These are phyloP conservation scores for Hypsizygus ulmarius DNA, from an alignment of 1,284 basidiomycete genomes.

Conservation along the genomic window DNA sequence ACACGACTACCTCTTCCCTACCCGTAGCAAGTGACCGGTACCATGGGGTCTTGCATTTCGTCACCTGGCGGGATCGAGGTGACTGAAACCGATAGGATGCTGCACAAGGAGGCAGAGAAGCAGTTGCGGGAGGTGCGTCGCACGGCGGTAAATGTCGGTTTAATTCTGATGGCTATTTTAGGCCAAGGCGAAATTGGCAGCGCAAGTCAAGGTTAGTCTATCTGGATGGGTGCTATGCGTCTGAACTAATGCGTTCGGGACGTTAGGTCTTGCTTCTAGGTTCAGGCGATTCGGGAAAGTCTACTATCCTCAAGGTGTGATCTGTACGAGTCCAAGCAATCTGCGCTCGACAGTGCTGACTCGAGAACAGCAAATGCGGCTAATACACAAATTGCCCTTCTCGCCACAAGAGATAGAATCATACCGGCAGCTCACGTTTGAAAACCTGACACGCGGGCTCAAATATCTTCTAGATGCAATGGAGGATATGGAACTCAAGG, in stretches of 20 bases:
- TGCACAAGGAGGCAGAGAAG: constrained; percentile 61
- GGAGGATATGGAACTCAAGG: constrained; percentile 81
- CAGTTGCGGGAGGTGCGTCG: constrained; percentile 49
- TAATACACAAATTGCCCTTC: constrained; percentile 82
- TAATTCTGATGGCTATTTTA: constrained; percentile 19
- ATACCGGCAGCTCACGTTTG: constrained; percentile 87
- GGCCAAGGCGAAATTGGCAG: constrained; percentile 55
- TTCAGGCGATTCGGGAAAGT: constrained; percentile 93
- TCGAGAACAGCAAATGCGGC: constrained; percentile 77
- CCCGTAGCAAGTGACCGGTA: constrained; percentile 1
- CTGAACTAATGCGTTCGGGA: not conserved
- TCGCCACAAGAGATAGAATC: constrained; percentile 73
- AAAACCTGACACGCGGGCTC: constrained; percentile 87
- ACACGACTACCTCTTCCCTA: not conserved
- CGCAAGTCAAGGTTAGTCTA: constrained; percentile 77
- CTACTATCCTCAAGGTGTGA: constrained; percentile 81
- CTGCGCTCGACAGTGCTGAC: constrained; percentile 6
- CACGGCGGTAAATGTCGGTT: not conserved
- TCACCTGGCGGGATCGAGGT: constrained; percentile 50
- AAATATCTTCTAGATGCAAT: constrained; percentile 82
- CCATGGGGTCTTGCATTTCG: constrained; percentile 80
- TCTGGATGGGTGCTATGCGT: constrained; percentile 7
- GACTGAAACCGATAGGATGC: constrained; percentile 59
- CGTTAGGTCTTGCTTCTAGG: constrained; percentile 81
- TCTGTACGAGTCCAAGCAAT: not conserved